phyloP scores from a whole-genome alignment of 2,329 filamentous ascomycete species.

The Calonectria multiphialidica region DNA sequence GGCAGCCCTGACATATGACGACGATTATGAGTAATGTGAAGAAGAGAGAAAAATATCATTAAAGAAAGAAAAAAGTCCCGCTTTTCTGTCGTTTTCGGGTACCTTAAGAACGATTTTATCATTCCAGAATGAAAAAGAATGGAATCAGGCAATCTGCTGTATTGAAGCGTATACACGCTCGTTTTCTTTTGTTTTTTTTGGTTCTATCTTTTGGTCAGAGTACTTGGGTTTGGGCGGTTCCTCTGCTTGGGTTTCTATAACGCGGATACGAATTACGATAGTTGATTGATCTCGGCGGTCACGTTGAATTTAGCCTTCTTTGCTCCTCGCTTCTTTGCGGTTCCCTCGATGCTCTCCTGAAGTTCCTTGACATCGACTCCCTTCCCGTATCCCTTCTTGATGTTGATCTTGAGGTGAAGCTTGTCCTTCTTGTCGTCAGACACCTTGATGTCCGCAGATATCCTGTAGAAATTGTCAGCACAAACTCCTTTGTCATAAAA shows the following conservation, averaged over 20 bases:
- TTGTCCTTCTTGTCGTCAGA: slow-evolving; percentile 51
- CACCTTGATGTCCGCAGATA: slow-evolving; percentile 42
- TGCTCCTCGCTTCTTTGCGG: slow-evolving; percentile 48
- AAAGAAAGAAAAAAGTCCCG: slow-evolving; percentile 9
- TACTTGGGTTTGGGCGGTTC: slow-evolving; percentile 22
- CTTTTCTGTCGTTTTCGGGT: slow-evolving; percentile 34
- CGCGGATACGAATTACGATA: slow-evolving; percentile 36
- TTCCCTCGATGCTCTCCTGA: slow-evolving; percentile 47
- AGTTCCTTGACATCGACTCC: slow-evolving; percentile 51
- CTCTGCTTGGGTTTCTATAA: slow-evolving; percentile 27
- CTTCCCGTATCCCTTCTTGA: slow-evolving; percentile 45
- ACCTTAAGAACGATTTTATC: slow-evolving; percentile 9
- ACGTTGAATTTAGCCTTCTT: slow-evolving; percentile 50
- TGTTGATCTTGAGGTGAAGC: slow-evolving; percentile 51
- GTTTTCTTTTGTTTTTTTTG: slow-evolving; percentile 19
- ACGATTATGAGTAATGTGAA: slow-evolving; percentile 39
- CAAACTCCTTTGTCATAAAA: background rate
- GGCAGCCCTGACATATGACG: slow-evolving; percentile 39
- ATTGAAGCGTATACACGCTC: slow-evolving; percentile 35
- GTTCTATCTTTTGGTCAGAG: background rate
- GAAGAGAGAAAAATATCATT: background rate
- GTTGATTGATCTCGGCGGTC: slow-evolving; percentile 44
- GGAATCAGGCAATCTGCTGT: slow-evolving; percentile 20
- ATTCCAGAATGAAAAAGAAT: slow-evolving; percentile 11
- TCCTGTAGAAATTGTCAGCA: slow-evolving; percentile 36